phyloP scores from a whole-genome alignment of 2,329 filamentous ascomycete genomes.

The Tolypocladium endophyticum region DNA sequence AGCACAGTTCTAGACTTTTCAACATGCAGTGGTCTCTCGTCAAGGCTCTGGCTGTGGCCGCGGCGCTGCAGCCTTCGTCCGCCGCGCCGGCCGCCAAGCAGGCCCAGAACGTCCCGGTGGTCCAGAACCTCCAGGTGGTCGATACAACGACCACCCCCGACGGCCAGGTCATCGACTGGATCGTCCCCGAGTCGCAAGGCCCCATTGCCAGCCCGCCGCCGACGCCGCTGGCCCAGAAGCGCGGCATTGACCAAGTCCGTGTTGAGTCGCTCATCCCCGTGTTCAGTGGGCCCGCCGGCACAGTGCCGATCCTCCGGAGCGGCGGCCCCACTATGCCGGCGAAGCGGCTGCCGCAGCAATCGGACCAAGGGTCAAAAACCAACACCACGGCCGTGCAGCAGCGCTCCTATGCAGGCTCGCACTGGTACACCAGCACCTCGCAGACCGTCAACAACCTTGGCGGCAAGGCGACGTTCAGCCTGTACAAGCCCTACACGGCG shows the following conservation, averaged over 20 bases:
- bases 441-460: slow-evolving; percentile 6
- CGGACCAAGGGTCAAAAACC: neutral
- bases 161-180: slow-evolving; percentile 11
- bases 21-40: neutral
- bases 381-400: neutral
- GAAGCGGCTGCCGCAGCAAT: slow-evolving; percentile 5
- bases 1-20: neutral
- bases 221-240: neutral
- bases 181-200: slow-evolving; percentile 7
- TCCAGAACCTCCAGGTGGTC: slow-evolving; percentile 6
- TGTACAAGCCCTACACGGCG: slow-evolving; percentile 8
- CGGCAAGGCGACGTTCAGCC: slow-evolving; percentile 7
- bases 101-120: neutral
- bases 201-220: slow-evolving; percentile 5
- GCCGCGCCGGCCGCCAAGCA: neutral
- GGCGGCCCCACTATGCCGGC: slow-evolving; percentile 1
- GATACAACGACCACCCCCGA: slow-evolving; percentile 4
- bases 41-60: neutral
- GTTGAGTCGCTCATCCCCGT: neutral
- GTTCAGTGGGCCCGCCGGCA: slow-evolving; percentile 6
- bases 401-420: slow-evolving; percentile 5
- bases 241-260: neutral
- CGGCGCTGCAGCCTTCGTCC: neutral
- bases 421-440: slow-evolving; percentile 10
- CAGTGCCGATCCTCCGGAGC: slow-evolving; percentile 9